Evolutionary conservation across 305 asterid species (phyloP).

Genomic region (Solanum hybrid): DNA sequence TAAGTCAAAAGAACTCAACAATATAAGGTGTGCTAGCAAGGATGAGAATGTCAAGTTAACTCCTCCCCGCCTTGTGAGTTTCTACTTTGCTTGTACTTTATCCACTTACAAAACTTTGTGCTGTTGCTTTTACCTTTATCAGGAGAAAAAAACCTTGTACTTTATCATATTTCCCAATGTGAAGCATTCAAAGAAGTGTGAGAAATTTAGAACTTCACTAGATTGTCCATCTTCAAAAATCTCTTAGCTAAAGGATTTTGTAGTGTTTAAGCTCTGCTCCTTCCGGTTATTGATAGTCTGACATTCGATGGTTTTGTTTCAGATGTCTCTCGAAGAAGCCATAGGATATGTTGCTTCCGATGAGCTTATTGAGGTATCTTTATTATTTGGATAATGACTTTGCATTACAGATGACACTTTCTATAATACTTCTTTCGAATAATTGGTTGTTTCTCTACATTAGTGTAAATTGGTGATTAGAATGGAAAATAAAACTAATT

Average conservation of each 20-base stretch:
- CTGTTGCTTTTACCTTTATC: not conserved
- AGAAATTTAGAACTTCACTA: not conserved
- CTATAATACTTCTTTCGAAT: not conserved
- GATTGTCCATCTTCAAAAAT: not conserved
- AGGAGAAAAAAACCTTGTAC: not conserved
- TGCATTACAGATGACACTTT: not conserved
- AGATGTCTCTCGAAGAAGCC: slow-evolving; percentile 96
- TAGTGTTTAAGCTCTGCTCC: not conserved
- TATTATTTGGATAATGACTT: not conserved
- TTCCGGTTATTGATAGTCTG: not conserved
- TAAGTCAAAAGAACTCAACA: slow-evolving; percentile 68
- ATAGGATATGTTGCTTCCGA: slow-evolving; percentile 94
- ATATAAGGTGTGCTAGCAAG: slow-evolving; percentile 74
- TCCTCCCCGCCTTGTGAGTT: slow-evolving; percentile 90
- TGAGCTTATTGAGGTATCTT: slow-evolving; percentile 85
- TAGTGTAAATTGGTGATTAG: not conserved
- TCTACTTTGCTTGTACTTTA: not conserved
- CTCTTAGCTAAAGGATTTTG: not conserved
- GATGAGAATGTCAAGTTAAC: slow-evolving; percentile 90
- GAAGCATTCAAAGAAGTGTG: not conserved
- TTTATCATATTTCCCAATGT: not conserved
- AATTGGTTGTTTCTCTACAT: not conserved
- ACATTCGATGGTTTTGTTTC: slow-evolving; percentile 11
- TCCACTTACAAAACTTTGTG: not conserved
- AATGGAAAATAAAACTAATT: not conserved